phyloP scores from a whole-genome alignment of 164 flowering plant genomes.

The Santalum album region DNA sequence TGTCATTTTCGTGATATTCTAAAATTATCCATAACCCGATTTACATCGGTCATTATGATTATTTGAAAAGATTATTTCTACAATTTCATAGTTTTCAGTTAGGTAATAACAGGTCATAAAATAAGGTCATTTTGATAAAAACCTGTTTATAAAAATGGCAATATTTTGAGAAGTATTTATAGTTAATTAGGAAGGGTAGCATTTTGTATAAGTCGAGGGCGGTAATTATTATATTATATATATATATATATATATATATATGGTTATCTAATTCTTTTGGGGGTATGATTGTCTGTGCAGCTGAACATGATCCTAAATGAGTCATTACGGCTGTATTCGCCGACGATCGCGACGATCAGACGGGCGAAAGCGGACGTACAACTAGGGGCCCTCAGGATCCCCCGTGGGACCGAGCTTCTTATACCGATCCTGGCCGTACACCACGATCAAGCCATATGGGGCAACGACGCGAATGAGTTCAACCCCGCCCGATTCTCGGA shows the following conservation, averaged over 20 bases:
- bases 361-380: slow-evolving; percentile 66
- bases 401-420: slow-evolving; percentile 74
- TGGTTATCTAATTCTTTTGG: not conserved
- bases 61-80: too few relatives aligned
- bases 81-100: too few relatives aligned
- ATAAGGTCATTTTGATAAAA: too few relatives aligned
- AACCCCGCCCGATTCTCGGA: slow-evolving; percentile 73
- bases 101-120: too few relatives aligned
- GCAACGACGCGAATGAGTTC: slow-evolving; percentile 70
- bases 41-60: too few relatives aligned
- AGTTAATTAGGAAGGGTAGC: too few relatives aligned
- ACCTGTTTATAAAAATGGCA: too few relatives aligned
- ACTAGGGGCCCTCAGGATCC: slow-evolving; percentile 62
- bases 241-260: too few relatives aligned
- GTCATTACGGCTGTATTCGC: slow-evolving; percentile 80
- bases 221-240: too few relatives aligned
- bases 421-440: slow-evolving; percentile 92
- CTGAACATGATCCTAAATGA: slow-evolving; percentile 82
- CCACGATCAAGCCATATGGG: slow-evolving; percentile 83
- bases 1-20: not conserved
- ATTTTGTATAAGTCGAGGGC: too few relatives aligned
- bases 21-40: too few relatives aligned
- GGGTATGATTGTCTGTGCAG: slow-evolving; percentile 30
- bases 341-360: slow-evolving; percentile 74
- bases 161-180: too few relatives aligned